Percentiles rank a stretch among this genome's conserved stretches.
These are phyloP conservation scores for Talaromyces albobiverticillius DNA, from an alignment of 2,329 filamentous ascomycete genomes.

Conservation along the genomic window DNA sequence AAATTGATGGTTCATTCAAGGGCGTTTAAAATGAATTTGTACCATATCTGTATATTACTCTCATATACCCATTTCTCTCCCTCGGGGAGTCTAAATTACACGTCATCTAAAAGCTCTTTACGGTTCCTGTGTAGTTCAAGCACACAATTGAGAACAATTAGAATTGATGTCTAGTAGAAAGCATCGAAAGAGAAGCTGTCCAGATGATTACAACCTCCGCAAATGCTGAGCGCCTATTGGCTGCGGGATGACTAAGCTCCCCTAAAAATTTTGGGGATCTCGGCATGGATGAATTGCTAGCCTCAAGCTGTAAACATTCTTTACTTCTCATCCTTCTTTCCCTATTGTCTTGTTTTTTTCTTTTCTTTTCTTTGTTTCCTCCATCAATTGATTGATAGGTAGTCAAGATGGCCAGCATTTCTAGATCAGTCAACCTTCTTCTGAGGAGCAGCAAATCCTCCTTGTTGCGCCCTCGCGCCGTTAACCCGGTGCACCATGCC, in stretches of 20 bases:
- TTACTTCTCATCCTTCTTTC: conserved; percentile 21
- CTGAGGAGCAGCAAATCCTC: conserved; percentile 77
- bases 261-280: conserved; percentile 31
- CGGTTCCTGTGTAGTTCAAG: not conserved
- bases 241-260: conserved; percentile 36
- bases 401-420: conserved; percentile 69
- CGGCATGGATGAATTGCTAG: conserved; percentile 23
- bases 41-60: conserved; percentile 17
- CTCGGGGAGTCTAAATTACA: not conserved
- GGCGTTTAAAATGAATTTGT: not conserved
- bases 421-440: conserved; percentile 74
- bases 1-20: conserved; percentile 15
- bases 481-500: conserved; percentile 70
- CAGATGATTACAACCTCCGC: conserved; percentile 21
- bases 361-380: conserved; percentile 17
- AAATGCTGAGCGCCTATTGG: conserved; percentile 32
- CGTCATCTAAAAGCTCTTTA: not conserved
- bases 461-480: conserved; percentile 63
- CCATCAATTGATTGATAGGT: conserved; percentile 28
- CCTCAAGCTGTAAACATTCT: conserved; percentile 24
- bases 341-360: conserved; percentile 16
- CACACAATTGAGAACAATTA: too few relatives aligned
- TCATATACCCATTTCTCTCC: conserved; percentile 5
- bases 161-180: too few relatives aligned
- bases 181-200: not conserved